Evolutionary conservation across 2,329 filamentous ascomycete species (phyloP).

Genomic region (Paecilomyces formosus): DNA sequence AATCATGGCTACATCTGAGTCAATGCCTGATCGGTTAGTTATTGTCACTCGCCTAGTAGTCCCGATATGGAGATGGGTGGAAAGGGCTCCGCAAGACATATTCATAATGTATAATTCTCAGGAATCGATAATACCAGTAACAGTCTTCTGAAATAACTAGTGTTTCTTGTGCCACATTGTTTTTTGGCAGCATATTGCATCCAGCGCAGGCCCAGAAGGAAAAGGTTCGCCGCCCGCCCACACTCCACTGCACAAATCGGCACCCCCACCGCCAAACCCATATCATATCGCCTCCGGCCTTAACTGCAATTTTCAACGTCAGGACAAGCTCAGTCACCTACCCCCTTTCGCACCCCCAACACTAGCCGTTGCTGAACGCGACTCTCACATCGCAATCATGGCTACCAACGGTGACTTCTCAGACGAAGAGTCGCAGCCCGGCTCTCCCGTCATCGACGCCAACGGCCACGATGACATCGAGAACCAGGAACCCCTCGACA

Average conservation of each 20-base stretch:
- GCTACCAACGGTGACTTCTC: slow-evolving; percentile 50
- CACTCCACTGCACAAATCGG: slow-evolving; percentile 32
- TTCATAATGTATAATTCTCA: neutral
- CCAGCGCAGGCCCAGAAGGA: neutral
- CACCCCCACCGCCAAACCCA: slow-evolving; percentile 22
- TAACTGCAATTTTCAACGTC: slow-evolving; percentile 28
- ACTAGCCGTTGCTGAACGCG: slow-evolving; percentile 7
- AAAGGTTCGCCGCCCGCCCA: slow-evolving; percentile 21
- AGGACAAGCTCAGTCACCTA: slow-evolving; percentile 9
- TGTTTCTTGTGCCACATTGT: neutral
- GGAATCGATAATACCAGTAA: neutral
- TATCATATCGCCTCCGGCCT: slow-evolving; percentile 27
- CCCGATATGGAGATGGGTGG: neutral
- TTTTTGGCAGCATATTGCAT: neutral
- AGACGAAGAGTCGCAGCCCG: slow-evolving; percentile 48
- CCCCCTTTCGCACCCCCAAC: slow-evolving; percentile 3
- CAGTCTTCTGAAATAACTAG: neutral
- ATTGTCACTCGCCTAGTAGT: neutral
- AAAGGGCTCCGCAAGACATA: neutral
- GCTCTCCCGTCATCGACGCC: slow-evolving; percentile 44
- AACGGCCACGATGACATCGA: slow-evolving; percentile 64
- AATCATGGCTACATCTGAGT: neutral
- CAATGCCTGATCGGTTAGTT: neutral
- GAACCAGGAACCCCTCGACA: slow-evolving; percentile 61
- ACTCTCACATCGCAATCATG: slow-evolving; percentile 38